These are phyloP conservation scores for Guadua angustifolia DNA, from an alignment of 176 grass and related monocot genomes.

Conservation along the genomic window DNA sequence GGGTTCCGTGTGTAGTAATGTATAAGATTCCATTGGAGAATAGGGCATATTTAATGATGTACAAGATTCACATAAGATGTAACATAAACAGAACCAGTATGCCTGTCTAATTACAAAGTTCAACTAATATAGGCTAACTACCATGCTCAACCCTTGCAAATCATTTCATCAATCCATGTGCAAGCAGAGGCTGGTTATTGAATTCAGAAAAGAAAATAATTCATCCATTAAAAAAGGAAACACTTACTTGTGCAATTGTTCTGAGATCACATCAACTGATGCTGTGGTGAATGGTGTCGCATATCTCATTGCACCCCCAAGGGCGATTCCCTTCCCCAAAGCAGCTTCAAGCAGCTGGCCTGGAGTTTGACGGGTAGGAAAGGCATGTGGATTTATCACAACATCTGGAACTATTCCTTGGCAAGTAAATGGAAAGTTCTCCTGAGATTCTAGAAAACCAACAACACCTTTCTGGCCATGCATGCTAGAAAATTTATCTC, in stretches of 20 bases:
- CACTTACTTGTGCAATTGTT: slow-evolving; percentile 90
- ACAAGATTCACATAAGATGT: not conserved
- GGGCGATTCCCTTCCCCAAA: slow-evolving; percentile 88
- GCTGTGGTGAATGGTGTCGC: slow-evolving; percentile 89
- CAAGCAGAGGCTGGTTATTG: not conserved
- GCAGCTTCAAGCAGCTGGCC: slow-evolving; percentile 97
- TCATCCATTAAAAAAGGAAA: slow-evolving; percentile 31
- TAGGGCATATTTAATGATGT: not conserved
- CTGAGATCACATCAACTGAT: slow-evolving; percentile 72
- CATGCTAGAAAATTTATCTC: slow-evolving; percentile 98
- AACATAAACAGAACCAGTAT: slow-evolving; percentile 10
- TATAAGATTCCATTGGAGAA: slow-evolving; percentile 10
- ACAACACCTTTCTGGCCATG: slow-evolving; percentile 96
- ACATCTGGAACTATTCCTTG: slow-evolving; percentile 95
- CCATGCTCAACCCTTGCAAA: slow-evolving; percentile 27
- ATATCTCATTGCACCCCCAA: slow-evolving; percentile 67
- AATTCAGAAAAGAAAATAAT: slow-evolving; percentile 26
- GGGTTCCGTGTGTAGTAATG: not conserved
- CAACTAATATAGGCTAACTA: slow-evolving; percentile 30
- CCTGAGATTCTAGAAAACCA: slow-evolving; percentile 91
- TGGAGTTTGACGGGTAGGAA: slow-evolving; percentile 94
- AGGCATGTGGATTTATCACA: slow-evolving; percentile 98
- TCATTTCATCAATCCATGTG: slow-evolving; percentile 13
- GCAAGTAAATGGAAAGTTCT: slow-evolving; percentile 85
- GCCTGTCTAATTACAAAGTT: slow-evolving; percentile 29